Evolutionary conservation across 2,329 filamentous ascomycete genomes (phyloP), one percentile per base, ranked within the genome.

Genomic region (Colletotrichum kahawae): DNA sequence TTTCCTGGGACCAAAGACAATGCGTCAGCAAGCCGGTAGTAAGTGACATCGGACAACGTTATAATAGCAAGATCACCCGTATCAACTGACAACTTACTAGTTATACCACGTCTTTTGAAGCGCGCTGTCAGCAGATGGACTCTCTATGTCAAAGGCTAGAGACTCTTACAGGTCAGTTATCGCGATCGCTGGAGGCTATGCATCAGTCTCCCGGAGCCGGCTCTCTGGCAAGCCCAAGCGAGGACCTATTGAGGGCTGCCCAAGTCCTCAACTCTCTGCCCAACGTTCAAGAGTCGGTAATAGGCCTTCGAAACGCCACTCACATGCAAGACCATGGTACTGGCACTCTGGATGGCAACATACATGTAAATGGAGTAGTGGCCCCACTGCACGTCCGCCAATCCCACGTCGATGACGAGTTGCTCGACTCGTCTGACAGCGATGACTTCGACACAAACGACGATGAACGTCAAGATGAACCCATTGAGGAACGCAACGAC

Each of bases 91-190:
- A 7, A 48, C 13, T 18, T 33, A n/a, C 14, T 29, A 79, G 78
- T 13, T 78, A 79, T 67, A 76, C 76, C 2, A 65, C 74, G 1
- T 74, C 77, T 2, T 77, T 80, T 8, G 80, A 81, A 63, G 78
- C 77, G 1, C 71, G 78, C 18, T 81, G 76, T 36, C 79, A 80
- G 33, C 76, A 81, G 56, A 74, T 80, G 63, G 78, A 79, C 31
- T 5, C 62, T 2, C 71, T 81, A n/a, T 80, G 79, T 62, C 67
- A 78, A 21, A 74, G 78, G n/a, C 75, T 81, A 3, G 80, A 81
- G 33, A 21, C 14, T 5, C 65, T 81, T 3, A 71, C 77, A 9
- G 65, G 59, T 6, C 71, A 79, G 33, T 71, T 80, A 1, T 67
- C 77, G 7, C 63, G 67, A 10, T 74, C 71, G 12, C 75, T 76